These are phyloP conservation scores for Thalia dealbata DNA, from an alignment of 176 grass and related monocot genomes.

Conservation along the genomic window DNA sequence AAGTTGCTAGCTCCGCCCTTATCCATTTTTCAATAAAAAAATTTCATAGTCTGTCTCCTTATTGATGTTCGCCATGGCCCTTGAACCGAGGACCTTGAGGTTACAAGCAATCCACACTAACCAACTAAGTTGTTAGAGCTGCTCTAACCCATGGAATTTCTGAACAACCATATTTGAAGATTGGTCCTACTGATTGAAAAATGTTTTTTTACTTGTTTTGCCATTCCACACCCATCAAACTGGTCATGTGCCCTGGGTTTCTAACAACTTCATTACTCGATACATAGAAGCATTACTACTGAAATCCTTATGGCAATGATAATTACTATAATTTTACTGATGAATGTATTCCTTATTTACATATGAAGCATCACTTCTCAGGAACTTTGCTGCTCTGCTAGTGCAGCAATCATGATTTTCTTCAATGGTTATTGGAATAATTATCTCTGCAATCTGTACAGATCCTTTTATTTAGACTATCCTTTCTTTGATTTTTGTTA, in stretches of 20 bases:
- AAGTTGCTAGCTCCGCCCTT: not conserved
- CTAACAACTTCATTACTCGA: too few species aligned
- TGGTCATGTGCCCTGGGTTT: not conserved
- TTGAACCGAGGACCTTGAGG: too few species aligned
- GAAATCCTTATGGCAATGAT: not conserved
- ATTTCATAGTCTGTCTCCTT: not conserved
- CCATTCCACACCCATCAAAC: not conserved
- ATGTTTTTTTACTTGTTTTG: not conserved
- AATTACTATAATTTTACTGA: not conserved
- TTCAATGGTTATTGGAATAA: not conserved
- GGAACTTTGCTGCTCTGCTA: not conserved
- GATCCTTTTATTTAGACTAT: not conserved
- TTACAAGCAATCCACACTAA: too few species aligned
- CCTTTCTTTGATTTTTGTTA: not conserved
- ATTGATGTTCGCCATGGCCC: too few species aligned
- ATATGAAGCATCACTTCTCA: not conserved
- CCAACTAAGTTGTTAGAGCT: too few species aligned
- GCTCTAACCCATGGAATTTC: too few species aligned
- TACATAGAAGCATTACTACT: not conserved
- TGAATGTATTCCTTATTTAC: not conserved
- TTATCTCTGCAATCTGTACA: not conserved
- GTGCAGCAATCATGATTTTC: not conserved
- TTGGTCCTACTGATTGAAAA: not conserved
- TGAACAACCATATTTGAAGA: not conserved
- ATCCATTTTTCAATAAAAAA: not conserved